Percentiles rank a stretch among this genome's conserved stretches.
phyloP scores from a whole-genome alignment of 2,329 filamentous ascomycete species.

The Colletotrichum destructivum region DNA sequence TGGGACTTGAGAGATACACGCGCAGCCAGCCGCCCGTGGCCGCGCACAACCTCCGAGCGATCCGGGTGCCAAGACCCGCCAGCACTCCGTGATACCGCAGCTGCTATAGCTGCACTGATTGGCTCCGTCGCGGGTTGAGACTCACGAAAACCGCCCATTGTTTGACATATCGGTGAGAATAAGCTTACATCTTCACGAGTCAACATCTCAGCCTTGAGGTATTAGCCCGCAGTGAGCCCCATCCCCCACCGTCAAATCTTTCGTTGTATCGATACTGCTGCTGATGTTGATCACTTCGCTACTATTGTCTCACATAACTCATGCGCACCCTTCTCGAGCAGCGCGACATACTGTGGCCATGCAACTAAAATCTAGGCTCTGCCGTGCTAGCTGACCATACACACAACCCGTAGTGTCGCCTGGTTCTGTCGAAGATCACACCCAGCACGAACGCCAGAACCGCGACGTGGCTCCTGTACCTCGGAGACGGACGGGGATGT shows the following conservation, averaged over 20 bases:
- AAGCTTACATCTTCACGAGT: conserved; percentile 35
- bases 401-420: no score
- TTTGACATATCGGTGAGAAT: conserved; percentile 33
- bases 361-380: conserved; percentile 5
- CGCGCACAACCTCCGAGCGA: conserved; percentile 39
- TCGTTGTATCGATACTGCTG: conserved; percentile 6
- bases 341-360: conserved; percentile 29
- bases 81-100: conserved; percentile 36
- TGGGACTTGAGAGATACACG: conserved; percentile 17
- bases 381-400: conserved; percentile 1
- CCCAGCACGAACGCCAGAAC: conserved; percentile 13
- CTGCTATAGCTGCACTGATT: conserved; percentile 22
- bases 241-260: background rate
- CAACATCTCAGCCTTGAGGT: conserved; percentile 7
- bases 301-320: conserved; percentile 38
- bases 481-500: conserved; percentile 8
- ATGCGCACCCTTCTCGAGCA: conserved; percentile 18
- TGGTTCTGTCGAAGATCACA: background rate
- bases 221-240: conserved; percentile 9
- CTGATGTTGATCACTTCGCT: conserved; percentile 5
- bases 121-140: conserved; percentile 1
- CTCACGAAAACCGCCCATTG: background rate
- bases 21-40: conserved; percentile 7
- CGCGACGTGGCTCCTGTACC: conserved; percentile 30
- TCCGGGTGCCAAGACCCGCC: conserved; percentile 39